A percentile compares a stretch with the other conserved stretches of the same genome.
Conservation (phyloP, 2,329 filamentous ascomycete genomes). For the Microdochium nivale region DNA sequence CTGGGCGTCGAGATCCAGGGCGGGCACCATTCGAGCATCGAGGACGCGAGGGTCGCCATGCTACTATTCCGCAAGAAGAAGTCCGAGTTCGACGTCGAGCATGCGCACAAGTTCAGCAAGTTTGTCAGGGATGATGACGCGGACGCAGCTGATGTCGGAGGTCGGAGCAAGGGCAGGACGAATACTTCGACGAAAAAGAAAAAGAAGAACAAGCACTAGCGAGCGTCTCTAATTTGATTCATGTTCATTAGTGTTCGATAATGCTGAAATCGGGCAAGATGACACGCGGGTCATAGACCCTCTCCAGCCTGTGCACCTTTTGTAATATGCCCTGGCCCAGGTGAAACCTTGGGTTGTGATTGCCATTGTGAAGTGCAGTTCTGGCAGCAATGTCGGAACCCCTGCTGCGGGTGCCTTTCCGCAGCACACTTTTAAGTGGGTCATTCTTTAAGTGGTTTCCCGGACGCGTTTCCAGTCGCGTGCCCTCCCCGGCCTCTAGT, state of each 20-base stretch:
- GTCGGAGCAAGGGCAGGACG: slow-evolving; percentile 17
- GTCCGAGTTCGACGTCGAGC: slow-evolving; percentile 74
- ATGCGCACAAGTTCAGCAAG: slow-evolving; percentile 53
- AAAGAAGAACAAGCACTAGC: slow-evolving; percentile 26
- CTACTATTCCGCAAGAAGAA: slow-evolving; percentile 78
- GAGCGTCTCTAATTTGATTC: neutral
- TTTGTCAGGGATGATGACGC: neutral
- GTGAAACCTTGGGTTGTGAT: too few species aligned
- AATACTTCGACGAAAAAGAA: slow-evolving; percentile 34
- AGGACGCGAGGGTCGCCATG: slow-evolving; percentile 88
- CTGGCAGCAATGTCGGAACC: neutral
- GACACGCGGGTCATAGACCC: too few species aligned
- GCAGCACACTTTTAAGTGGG: neutral
- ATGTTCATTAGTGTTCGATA: neutral
- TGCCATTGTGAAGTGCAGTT: neutral
- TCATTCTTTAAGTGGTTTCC: neutral
- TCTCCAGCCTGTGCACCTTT: too few species aligned
- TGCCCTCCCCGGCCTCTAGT: neutral
- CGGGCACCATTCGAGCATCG: slow-evolving; percentile 56
- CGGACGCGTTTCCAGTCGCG: neutral
- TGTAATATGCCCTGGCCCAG: too few species aligned
- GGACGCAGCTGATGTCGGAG: slow-evolving; percentile 20
- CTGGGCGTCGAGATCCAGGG: slow-evolving; percentile 54
- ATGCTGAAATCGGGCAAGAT: too few species aligned
- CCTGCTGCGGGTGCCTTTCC: neutral